Conservation (phyloP, 495 filamentous ascomycete species). For the Neurospora sp. region DNA sequence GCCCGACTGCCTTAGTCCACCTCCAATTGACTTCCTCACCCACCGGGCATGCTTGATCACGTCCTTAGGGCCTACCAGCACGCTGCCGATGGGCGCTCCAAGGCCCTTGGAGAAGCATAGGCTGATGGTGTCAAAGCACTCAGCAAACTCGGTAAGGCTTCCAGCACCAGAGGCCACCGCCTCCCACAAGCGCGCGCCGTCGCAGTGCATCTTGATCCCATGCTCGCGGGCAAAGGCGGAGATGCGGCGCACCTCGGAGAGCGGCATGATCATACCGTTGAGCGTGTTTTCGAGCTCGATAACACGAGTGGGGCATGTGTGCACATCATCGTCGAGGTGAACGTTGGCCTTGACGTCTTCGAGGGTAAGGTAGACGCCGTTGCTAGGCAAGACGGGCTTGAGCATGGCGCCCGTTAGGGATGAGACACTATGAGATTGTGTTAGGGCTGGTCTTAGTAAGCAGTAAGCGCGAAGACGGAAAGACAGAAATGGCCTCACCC, state of each 20-base stretch:
- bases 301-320: slow-evolving; percentile 65
- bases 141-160: slow-evolving; percentile 55
- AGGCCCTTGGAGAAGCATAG: slow-evolving; percentile 86
- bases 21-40: slow-evolving; percentile 78
- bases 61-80: slow-evolving; percentile 55
- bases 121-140: slow-evolving; percentile 67
- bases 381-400: slow-evolving; percentile 48
- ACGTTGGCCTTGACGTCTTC: slow-evolving; percentile 55
- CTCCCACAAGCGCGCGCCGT: slow-evolving; percentile 82
- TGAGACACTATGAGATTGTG: slow-evolving; percentile 31
- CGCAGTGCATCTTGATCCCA: slow-evolving; percentile 65
- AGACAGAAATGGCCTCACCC: slow-evolving; percentile 28
- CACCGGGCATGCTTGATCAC: slow-evolving; percentile 67
- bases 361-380: slow-evolving; percentile 63
- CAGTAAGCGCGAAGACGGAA: no score
- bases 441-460: not conserved
- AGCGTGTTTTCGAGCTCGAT: slow-evolving; percentile 83
- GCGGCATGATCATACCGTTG: slow-evolving; percentile 64
- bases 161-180: slow-evolving; percentile 52
- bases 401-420: slow-evolving; percentile 50
- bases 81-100: slow-evolving; percentile 78
- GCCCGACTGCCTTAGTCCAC: slow-evolving; percentile 66
- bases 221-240: slow-evolving; percentile 57
- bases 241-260: slow-evolving; percentile 58
- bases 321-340: slow-evolving; percentile 37